Evolutionary conservation across 192 early-diverging fungal genomes (phyloP).

Genomic region (Obelidium mucronatum): DNA sequence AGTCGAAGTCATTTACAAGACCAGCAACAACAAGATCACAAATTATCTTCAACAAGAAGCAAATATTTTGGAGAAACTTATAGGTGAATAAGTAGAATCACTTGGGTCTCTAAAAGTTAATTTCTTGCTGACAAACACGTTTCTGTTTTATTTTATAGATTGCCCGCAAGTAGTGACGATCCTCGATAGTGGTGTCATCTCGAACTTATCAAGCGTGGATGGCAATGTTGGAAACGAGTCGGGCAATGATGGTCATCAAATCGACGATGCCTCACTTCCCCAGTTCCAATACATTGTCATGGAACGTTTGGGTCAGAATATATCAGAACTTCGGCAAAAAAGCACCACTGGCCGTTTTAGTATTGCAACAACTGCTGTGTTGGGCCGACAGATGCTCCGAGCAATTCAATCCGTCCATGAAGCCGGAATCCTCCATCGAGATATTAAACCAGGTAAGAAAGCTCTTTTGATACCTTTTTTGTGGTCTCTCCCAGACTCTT

Average conservation of each 20-base stretch:
- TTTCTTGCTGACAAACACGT: not conserved
- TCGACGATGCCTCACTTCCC: constrained; percentile 39
- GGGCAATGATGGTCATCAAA: constrained; percentile 47
- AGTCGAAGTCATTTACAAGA: constrained; percentile 55
- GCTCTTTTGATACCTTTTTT: no score
- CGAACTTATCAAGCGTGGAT: no score
- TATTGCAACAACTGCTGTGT: constrained; percentile 45
- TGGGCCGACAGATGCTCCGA: constrained; percentile 58
- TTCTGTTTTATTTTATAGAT: constrained; percentile 31
- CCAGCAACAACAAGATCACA: constrained; percentile 52
- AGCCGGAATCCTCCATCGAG: constrained; percentile 60
- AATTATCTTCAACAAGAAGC: constrained; percentile 64
- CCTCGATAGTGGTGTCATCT: no score
- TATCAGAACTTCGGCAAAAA: constrained; percentile 54
- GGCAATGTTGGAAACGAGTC: constrained; percentile 42
- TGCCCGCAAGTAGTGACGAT: no score
- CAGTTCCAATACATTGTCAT: constrained; percentile 58
- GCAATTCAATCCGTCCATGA: constrained; percentile 54
- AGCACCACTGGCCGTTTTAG: constrained; percentile 43
- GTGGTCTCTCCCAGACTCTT: no score
- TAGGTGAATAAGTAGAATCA: constrained; percentile 31
- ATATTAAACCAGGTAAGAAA: constrained; percentile 61
- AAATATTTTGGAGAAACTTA: constrained; percentile 41
- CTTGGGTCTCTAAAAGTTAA: not conserved
- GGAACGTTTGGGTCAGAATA: constrained; percentile 56